Base-by-base conservation (phyloP, 257 asterid species). In the Primulina tabacum region DNA sequence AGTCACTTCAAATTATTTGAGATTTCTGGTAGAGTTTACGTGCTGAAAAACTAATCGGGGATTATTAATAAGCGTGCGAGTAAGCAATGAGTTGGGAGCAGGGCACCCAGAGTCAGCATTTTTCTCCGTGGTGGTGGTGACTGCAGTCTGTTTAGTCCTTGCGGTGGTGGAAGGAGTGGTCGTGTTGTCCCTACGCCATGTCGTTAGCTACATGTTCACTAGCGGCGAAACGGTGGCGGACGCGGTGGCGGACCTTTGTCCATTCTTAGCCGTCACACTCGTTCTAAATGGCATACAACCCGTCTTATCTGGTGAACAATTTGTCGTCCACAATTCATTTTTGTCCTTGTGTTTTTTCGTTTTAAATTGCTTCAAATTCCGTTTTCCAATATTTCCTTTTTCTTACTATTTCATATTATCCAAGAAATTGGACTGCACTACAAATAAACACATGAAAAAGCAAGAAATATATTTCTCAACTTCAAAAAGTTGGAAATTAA, bases 51-150 rank as follows among this genome's bases (percentile, higher is more conserved):
- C 8, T 18, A 18, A 47, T 53, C 14, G 24, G 16, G 50, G 60
- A 28, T 29, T 56, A n/a, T 28, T 8, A 60, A 20, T 20, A 20
- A 86, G 91, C 59, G 91, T 86, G 77, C 64, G 91, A 68, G 91
- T 86, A 40, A 73, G 89, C 59, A 86, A 86, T 71, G 92, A 86
- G 83, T 61, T 86, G 60, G 92, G 89, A 67, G 92, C 89, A 26
- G 87, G 85, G 59, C 79, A 86, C 55, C 80, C 86, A 6, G 78
- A 74, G 75, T 71, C 92, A 0, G 92, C 89, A 5, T 87, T 85
- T 0, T 86, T 80, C 71, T 76, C 84, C 0, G 92, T 83, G 30
- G 69, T 76, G 71, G 74, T 80, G 63, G 89, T 82, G 73, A 86
- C 65, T 70, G 2, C 9, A 4, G 80, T 83, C 28, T 86, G 87